Conservation (phyloP, 345 rosid species). For the Acer yangbiense region DNA sequence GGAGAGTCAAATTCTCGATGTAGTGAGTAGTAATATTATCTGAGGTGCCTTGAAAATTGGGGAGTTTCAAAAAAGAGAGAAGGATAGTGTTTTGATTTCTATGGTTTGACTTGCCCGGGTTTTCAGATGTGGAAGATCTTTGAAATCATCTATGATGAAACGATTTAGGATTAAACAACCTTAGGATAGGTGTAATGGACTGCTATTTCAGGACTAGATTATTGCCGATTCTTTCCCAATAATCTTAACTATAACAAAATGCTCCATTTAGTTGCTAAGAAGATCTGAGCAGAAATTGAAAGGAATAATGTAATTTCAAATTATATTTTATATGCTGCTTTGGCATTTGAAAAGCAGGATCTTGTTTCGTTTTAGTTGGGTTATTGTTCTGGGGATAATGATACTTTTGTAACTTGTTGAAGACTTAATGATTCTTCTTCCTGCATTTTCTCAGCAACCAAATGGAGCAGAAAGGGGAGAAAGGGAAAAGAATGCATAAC, state of each 20-base stretch:
- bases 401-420: slow-evolving; percentile 18
- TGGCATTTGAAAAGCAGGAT: slow-evolving; percentile 9
- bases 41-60: not conserved
- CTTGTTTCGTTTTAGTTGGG: slow-evolving; percentile 5
- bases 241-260: not conserved
- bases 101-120: not conserved
- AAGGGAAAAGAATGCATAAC: slow-evolving; percentile 42
- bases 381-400: not conserved
- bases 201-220: not conserved
- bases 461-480: slow-evolving; percentile 45
- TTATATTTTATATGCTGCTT: slow-evolving; percentile 6
- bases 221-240: not conserved
- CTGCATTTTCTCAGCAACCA: slow-evolving; percentile 48
- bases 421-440: slow-evolving; percentile 28
- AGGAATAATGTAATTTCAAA: not conserved
- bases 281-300: slow-evolving; percentile 1
- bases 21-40: not conserved
- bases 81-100: not conserved
- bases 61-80: not conserved
- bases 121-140: not conserved
- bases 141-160: not conserved
- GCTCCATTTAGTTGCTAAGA: slow-evolving; percentile 14
- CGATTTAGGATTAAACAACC: not conserved
- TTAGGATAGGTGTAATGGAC: not conserved
- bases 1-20: not conserved